Conservation (phyloP, 371 early-diverging fungal genomes). For the Zopfochytrium polystomum region DNA sequence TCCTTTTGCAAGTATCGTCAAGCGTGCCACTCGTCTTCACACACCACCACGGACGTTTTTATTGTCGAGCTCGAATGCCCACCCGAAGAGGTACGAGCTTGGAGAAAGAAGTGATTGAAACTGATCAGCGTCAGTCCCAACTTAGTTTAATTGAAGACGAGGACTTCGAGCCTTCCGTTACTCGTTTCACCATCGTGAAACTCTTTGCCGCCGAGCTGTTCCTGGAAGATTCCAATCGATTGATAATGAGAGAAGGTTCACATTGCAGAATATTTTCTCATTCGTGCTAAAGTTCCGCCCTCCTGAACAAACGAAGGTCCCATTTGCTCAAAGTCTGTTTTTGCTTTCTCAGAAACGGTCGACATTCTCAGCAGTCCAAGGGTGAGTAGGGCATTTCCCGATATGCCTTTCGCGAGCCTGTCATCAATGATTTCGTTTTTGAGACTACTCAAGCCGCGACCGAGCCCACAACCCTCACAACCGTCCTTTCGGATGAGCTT, state of each 20-base stretch:
- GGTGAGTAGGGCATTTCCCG: neutral
- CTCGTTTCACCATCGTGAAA: neutral
- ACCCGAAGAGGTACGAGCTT: neutral
- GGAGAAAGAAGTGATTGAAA: neutral
- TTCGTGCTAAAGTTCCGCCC: neutral
- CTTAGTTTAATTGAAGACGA: neutral
- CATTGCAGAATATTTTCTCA: neutral
- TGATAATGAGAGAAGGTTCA: neutral
- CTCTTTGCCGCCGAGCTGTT: neutral
- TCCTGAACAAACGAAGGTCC: neutral
- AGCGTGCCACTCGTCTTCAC: neutral
- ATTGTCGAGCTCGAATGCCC: neutral
- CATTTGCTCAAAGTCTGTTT: neutral
- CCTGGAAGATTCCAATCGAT: neutral
- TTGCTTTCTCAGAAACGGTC: neutral
- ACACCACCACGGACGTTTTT: neutral
- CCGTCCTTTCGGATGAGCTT: neutral
- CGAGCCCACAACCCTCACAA: no score
- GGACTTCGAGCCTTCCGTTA: neutral
- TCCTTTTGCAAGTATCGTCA: neutral
- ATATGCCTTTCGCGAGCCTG: neutral
- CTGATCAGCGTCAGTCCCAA: neutral
- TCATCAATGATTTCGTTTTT: neutral
- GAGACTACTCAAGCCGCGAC: no score
- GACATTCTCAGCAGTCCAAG: no score